Conservation (phyloP, 179 eudicot species). For the Sideroxylon spinosum region DNA sequence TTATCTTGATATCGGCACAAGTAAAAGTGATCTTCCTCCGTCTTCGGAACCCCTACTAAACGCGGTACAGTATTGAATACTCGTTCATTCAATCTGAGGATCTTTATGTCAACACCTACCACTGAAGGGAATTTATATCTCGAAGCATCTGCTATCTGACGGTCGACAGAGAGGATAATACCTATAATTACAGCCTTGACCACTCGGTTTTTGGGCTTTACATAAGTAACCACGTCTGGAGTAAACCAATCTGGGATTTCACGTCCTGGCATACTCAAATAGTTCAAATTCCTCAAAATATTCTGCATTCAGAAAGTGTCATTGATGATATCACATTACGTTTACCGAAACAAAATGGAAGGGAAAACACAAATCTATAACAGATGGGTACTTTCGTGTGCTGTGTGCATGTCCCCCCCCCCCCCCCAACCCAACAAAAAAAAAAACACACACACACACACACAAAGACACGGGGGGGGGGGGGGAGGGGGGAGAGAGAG, state of each 20-base stretch:
- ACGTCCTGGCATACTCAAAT: constrained; percentile 28
- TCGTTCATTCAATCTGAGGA: constrained; percentile 24
- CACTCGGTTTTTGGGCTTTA: constrained; percentile 29
- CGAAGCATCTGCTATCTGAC: constrained; percentile 12
- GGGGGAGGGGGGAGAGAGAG: constrained; percentile 2
- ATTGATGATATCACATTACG: background rate
- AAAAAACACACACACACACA: too few species aligned
- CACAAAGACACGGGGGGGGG: too few species aligned
- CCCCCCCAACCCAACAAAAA: too few species aligned
- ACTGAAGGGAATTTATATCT: constrained; percentile 24
- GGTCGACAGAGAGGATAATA: constrained; percentile 40
- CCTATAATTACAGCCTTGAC: constrained; percentile 42
- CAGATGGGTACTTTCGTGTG: too few species aligned
- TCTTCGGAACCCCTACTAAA: constrained; percentile 39
- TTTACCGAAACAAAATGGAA: too few species aligned
- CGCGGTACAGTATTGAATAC: constrained; percentile 23
- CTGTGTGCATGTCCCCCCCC: too few species aligned
- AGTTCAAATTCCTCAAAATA: constrained; percentile 25
- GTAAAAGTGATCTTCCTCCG: constrained; percentile 46
- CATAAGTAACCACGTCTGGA: constrained; percentile 17
- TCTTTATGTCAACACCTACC: constrained; percentile 28
- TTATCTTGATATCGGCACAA: constrained; percentile 37
- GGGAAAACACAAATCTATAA: too few species aligned
- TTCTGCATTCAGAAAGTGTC: constrained; percentile 23
- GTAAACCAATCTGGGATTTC: constrained; percentile 35